Base-by-base conservation (phyloP, 306 rosid genomes). In the Cyamopsis tetragonoloba region DNA sequence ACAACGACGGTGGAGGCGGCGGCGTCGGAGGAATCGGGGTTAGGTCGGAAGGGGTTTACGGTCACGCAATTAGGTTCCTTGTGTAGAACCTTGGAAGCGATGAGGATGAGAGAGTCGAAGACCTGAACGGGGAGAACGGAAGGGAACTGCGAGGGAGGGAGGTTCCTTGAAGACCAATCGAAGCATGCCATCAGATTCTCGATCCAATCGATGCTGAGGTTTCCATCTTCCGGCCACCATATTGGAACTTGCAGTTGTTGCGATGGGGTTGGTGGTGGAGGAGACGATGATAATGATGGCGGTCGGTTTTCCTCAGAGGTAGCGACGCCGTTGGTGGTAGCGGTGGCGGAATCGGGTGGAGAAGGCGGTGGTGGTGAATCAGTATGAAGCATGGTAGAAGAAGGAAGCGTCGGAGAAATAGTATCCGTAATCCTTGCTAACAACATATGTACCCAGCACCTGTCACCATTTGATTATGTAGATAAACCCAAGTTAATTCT, bases 41-140 rank as follows among this genome's bases (percentile, higher is more conserved):
- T 62, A 7, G 75, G 57, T 2, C 74, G 78, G 3, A 74, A 71
- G 7, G 88, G 86, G 20, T 91, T 82, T 4, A 91, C 17, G 6
- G 51, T 49, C 7, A 91, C 73, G 38, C 91, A 91, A 59, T 91
- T 91, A 13, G 96, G 89, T 53, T 91, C 97, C 62, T 85, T 91
- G 71, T 88, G 97, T 27, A 91, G 93, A 31, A 84, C 84, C 79
- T 86, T 91, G 19, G 97, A 91, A 15, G 89, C 96, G 6, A 70
- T 1, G 60, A 91, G 96, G 31, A 88, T 63, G 26, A 91, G 88
- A 0, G 80, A 42, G 8, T 91, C 97, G 51, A 88, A 88, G 5
- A 77, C 91, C 1, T 63, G 57, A 35, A 91, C 91, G 10, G 96
- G 91, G 4, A 91, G 72, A 13, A 86, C 82, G 0, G 83, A 77